Evolutionary conservation across 192 early-diverging fungal species (phyloP).

Genomic region (Coemansia umbellata): DNA sequence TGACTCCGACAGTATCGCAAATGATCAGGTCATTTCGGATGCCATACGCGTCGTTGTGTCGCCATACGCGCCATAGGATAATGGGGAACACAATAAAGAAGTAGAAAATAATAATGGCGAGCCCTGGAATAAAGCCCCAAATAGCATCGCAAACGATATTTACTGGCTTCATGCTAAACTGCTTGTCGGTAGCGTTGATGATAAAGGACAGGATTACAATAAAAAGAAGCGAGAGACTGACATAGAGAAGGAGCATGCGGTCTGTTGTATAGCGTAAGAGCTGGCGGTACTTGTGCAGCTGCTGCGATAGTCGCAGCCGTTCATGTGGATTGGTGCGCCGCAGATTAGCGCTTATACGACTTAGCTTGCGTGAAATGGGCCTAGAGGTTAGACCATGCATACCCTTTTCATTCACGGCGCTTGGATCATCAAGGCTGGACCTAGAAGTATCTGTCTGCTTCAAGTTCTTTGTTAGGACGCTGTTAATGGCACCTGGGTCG

Average conservation of each 20-base stretch:
- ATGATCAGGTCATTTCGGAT: slow-evolving; percentile 56
- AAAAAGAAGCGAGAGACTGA: not conserved
- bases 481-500: not conserved
- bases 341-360: not conserved
- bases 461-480: not conserved
- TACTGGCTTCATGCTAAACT: slow-evolving; percentile 18
- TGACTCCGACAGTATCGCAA: slow-evolving; percentile 42
- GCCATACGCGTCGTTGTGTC: slow-evolving; percentile 54
- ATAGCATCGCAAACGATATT: slow-evolving; percentile 13
- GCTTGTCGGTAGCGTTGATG: slow-evolving; percentile 26
- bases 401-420: not conserved
- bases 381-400: not conserved
- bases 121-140: slow-evolving; percentile 25
- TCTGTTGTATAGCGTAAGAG: slow-evolving; percentile 23
- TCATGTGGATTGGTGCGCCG: not conserved
- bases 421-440: too few relatives aligned
- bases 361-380: not conserved
- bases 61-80: slow-evolving; percentile 48
- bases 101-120: slow-evolving; percentile 27
- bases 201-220: slow-evolving; percentile 7
- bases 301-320: slow-evolving; percentile 9
- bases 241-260: slow-evolving; percentile 17
- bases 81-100: slow-evolving; percentile 50
- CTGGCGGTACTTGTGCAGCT: slow-evolving; percentile 18
- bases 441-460: not conserved